Base-by-base conservation (phyloP, 2,329 filamentous ascomycete genomes). In the Trichoderma sp. region DNA sequence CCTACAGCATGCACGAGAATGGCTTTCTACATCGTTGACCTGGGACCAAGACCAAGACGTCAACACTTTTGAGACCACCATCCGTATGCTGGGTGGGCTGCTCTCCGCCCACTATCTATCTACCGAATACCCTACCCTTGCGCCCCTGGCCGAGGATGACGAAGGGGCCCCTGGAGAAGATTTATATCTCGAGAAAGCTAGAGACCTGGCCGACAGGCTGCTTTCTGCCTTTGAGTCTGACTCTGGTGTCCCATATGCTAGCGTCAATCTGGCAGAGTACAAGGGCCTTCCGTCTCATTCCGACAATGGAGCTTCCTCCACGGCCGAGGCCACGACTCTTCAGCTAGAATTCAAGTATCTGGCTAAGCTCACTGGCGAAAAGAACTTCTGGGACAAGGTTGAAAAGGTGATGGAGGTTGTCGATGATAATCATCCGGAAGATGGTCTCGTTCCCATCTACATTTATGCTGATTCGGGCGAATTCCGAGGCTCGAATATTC, bases 321-420 rank as follows among this genome's bases (percentile, higher is more conserved):
- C 95, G 0, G 95, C 96, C 2, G 96, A 99, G 84, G 92, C 95
- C 0, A 94, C 95, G 3, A 96, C 92, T 9, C 81, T 99, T 59
- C 96, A 99, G 83, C 88, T 99, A 12, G 96, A 99, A 81, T 94
- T 98, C 86, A 98, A 98, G 81, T 99, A 99, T 79, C 86, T 99
- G 17, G 92, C 96, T 63, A 97, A 97, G 81, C 85, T 99, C 72
- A 99, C 95, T 0, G 96, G 96, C 43, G 96, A 99, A 82, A 90
- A 91, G 65, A 87, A 93, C 73, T 99, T 96, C 81, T 99, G 96
- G 96, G 91, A 96, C 76, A 91, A 91, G 77, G 94, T 90, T 3
- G 96, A 99, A 81, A 93, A 92, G 76, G 93, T 97, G 1, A 98
- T 99, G 88, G 83, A 97, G 79, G 88, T 97, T 7, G 90, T 98